phyloP scores from a whole-genome alignment of 208 protist genomes.

The Acanthamoeba quina region DNA sequence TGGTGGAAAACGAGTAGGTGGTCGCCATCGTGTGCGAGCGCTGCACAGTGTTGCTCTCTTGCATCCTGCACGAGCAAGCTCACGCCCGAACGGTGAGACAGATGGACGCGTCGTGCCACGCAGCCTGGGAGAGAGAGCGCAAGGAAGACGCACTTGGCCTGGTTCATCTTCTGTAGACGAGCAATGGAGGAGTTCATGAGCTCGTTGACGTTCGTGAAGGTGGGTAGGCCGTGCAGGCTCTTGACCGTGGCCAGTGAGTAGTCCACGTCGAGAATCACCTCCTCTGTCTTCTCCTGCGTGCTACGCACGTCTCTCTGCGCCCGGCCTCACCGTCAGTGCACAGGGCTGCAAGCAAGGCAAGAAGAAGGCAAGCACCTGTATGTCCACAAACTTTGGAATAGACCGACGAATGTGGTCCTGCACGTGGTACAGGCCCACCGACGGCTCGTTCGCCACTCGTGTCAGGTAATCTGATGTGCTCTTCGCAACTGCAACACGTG shows the following conservation, averaged over 20 bases:
- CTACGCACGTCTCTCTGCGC: slow-evolving; percentile 31
- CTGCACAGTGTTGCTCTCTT: not conserved
- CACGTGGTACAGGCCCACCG: slow-evolving; percentile 51
- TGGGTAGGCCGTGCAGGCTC: slow-evolving; percentile 61
- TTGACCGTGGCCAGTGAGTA: slow-evolving; percentile 63
- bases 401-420: slow-evolving; percentile 35
- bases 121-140: not conserved
- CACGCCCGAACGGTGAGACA: not conserved
- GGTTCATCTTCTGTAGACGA: slow-evolving; percentile 42
- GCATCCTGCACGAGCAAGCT: not conserved
- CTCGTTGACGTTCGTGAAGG: slow-evolving; percentile 16
- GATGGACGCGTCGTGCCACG: not conserved
- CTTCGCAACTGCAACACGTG: not conserved
- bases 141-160: slow-evolving; percentile 29
- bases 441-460: slow-evolving; percentile 47
- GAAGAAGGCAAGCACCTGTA: not conserved
- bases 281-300: slow-evolving; percentile 10
- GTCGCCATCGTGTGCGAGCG: slow-evolving; percentile 36
- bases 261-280: slow-evolving; percentile 49
- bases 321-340: not conserved
- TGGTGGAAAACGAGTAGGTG: slow-evolving; percentile 30
- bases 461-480: slow-evolving; percentile 24
- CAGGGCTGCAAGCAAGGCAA: not conserved
- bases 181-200: slow-evolving; percentile 41
- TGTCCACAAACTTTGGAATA: slow-evolving; percentile 47